Conservation (phyloP, 306 rosid species). For the Pyrus bretschneideri region DNA sequence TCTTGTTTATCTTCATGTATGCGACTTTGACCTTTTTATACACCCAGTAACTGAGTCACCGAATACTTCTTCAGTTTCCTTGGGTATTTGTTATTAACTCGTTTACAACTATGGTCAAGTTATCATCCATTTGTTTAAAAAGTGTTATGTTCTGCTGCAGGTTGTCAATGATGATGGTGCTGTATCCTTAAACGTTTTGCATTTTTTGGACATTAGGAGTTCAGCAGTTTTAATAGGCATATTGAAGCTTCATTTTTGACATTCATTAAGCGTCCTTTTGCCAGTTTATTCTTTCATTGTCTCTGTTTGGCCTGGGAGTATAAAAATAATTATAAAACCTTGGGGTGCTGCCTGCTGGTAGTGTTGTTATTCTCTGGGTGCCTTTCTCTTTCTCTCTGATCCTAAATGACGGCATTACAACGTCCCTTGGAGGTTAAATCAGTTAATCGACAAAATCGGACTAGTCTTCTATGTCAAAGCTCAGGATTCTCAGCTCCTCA, state of each 20-base stretch:
- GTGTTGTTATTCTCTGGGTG: not conserved
- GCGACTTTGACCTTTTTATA: not conserved
- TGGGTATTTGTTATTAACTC: not conserved
- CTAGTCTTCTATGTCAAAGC: not conserved
- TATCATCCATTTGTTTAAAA: not conserved
- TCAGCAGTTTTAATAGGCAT: not conserved
- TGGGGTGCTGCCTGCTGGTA: not conserved
- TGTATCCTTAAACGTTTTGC: slow-evolving; percentile 55
- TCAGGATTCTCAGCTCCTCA: not conserved
- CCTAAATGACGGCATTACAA: not conserved
- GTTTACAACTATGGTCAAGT: not conserved
- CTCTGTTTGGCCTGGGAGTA: not conserved
- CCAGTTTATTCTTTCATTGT: not conserved
- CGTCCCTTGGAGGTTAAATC: not conserved
- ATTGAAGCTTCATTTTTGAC: not conserved
- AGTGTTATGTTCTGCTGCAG: slow-evolving; percentile 48
- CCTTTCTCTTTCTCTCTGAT: not conserved
- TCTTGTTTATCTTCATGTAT: not conserved
- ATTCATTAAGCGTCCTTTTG: not conserved
- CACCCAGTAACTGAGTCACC: not conserved
- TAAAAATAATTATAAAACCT: not conserved
- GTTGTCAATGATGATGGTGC: slow-evolving; percentile 91
- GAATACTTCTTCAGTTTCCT: not conserved
- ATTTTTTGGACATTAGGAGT: slow-evolving; percentile 1
- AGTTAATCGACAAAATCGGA: not conserved